A percentile compares a stretch with the other conserved stretches of the same genome.
These are phyloP conservation scores for Secale cereale DNA, from an alignment of 176 grass and related monocot species.

Conservation along the genomic window DNA sequence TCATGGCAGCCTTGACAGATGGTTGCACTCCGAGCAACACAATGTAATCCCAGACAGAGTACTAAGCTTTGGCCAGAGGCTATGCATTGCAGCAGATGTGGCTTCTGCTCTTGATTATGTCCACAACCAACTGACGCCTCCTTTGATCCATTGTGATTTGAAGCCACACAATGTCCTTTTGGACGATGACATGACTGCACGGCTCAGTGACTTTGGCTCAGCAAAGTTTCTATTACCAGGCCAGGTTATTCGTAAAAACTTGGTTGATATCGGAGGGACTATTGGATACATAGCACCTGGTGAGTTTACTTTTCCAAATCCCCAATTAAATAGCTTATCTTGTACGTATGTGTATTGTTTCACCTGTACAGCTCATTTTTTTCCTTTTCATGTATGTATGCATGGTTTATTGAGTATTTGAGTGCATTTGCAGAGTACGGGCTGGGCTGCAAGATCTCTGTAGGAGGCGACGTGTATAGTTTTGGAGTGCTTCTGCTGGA, in stretches of 20 bases:
- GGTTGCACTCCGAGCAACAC: neutral
- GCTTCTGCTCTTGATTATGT: slow-evolving; percentile 35
- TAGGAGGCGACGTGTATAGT: slow-evolving; percentile 16
- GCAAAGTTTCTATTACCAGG: slow-evolving; percentile 18
- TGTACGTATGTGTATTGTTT: neutral
- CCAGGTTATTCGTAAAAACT: neutral
- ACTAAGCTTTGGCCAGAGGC: slow-evolving; percentile 16
- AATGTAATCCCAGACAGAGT: neutral
- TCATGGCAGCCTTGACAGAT: slow-evolving; percentile 34
- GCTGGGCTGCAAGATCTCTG: slow-evolving; percentile 20
- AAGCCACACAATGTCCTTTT: slow-evolving; percentile 35
- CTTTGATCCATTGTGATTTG: slow-evolving; percentile 30
- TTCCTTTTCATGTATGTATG: neutral
- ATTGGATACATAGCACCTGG: slow-evolving; percentile 43
- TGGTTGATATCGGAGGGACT: slow-evolving; percentile 14
- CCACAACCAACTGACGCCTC: slow-evolving; percentile 11
- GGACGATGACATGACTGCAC: slow-evolving; percentile 23
- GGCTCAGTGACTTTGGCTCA: slow-evolving; percentile 29
- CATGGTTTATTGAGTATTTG: neutral
- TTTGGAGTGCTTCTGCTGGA: slow-evolving; percentile 38
- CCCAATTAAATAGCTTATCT: neutral
- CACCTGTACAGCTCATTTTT: neutral
- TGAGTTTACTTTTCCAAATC: neutral
- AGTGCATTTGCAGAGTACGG: slow-evolving; percentile 23
- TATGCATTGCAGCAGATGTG: slow-evolving; percentile 3